These are phyloP conservation scores for Termitomyces sp. DNA, from an alignment of 768 basidiomycete genomes.

Conservation along the genomic window DNA sequence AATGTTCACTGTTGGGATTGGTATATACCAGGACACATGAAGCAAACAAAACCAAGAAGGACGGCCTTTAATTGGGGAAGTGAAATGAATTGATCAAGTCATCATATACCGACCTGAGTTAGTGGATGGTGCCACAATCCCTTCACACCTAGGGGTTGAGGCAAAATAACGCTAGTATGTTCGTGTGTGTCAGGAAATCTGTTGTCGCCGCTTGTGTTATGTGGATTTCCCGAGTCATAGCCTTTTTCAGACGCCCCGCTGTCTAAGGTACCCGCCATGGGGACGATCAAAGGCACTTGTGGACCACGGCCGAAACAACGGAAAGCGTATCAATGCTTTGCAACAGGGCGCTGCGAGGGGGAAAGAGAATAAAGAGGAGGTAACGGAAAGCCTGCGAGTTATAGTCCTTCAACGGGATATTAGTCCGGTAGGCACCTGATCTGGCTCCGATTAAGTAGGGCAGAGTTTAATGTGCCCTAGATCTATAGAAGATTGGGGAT, in stretches of 20 bases:
- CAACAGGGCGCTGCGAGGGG: not conserved
- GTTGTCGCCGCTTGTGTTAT: constrained; percentile 18
- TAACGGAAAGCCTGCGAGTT: constrained; percentile 9
- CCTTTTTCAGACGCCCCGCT: constrained; percentile 15
- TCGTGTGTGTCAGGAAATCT: constrained; percentile 15
- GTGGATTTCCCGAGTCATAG: constrained; percentile 6
- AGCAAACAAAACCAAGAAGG: constrained; percentile 55
- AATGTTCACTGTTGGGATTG: not conserved
- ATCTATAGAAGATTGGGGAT: constrained; percentile 3
- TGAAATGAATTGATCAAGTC: not conserved
- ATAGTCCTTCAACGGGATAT: constrained; percentile 10
- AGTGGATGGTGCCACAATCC: constrained; percentile 47
- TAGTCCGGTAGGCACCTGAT: constrained; percentile 13
- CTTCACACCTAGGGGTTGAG: constrained; percentile 33
- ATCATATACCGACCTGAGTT: constrained; percentile 34
- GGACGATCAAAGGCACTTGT: not conserved
- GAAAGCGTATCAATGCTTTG: not conserved
- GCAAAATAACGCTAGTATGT: constrained; percentile 1
- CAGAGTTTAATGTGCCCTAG: constrained; percentile 10
- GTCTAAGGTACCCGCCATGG: constrained; percentile 6
- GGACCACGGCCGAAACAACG: not conserved
- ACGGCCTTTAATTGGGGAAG: constrained; percentile 21
- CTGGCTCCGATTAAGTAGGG: constrained; percentile 2
- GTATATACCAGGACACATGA: constrained; percentile 39
- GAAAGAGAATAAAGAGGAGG: not conserved